A percentile compares a stretch with the other conserved stretches of the same genome.
phyloP scores from a whole-genome alignment of 2,329 filamentous ascomycete species.

The Aspergillus ibericus region DNA sequence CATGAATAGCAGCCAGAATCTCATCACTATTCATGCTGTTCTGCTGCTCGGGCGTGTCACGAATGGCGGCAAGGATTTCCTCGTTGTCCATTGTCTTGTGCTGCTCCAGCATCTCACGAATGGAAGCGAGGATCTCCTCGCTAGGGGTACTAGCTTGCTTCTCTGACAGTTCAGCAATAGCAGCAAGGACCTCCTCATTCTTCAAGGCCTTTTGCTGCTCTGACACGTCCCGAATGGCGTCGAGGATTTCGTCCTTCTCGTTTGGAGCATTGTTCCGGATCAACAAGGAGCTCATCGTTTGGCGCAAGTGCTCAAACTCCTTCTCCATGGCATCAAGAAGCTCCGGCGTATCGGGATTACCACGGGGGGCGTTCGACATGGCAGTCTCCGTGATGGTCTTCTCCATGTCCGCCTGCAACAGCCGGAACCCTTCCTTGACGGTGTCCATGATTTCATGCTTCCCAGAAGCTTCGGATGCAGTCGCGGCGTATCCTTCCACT shows the following conservation, averaged over 20 bases:
- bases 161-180: not conserved
- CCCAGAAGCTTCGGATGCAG: slow-evolving; percentile 64
- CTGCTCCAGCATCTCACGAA: not conserved
- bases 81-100: not conserved
- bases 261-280: slow-evolving; percentile 58
- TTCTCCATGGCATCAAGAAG: slow-evolving; percentile 74
- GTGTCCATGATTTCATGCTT: slow-evolving; percentile 79
- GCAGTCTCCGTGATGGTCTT: slow-evolving; percentile 50
- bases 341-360: slow-evolving; percentile 60
- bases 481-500: slow-evolving; percentile 79
- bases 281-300: slow-evolving; percentile 70
- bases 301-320: slow-evolving; percentile 79
- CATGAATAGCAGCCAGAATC: not conserved
- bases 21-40: not conserved
- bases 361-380: slow-evolving; percentile 30
- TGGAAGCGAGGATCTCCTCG: not conserved
- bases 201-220: slow-evolving; percentile 33
- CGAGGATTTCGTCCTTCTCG: slow-evolving; percentile 63
- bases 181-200: slow-evolving; percentile 19
- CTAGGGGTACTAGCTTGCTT: not conserved
- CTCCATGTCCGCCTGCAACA: slow-evolving; percentile 60
- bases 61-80: not conserved
- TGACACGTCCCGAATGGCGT: slow-evolving; percentile 56
- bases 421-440: slow-evolving; percentile 62
- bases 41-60: not conserved